These are phyloP conservation scores for Rubroshorea leprosula DNA, from an alignment of 345 rosid genomes.

Conservation along the genomic window DNA sequence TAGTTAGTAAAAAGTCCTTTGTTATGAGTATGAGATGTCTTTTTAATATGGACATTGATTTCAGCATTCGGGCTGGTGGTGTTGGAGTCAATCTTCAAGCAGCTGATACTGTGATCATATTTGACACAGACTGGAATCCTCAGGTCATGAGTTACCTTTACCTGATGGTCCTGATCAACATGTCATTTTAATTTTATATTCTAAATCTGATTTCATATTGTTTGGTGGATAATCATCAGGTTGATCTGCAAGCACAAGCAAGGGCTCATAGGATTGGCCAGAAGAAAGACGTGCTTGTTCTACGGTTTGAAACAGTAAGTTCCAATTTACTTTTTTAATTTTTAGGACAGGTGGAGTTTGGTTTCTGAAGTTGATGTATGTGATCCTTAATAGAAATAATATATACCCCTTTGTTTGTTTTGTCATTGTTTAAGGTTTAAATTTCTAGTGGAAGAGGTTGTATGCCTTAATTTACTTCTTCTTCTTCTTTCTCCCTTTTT, in stretches of 20 bases:
- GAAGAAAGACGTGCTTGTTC: constrained; percentile 95
- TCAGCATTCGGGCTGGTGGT: constrained; percentile 95
- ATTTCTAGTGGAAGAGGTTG: background rate
- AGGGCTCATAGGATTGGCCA: constrained; percentile 97
- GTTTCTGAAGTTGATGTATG: too few relatives aligned
- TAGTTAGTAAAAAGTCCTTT: too few relatives aligned
- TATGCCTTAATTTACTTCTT: background rate
- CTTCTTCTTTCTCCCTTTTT: background rate
- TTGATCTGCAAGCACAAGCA: constrained; percentile 97
- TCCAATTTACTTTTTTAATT: background rate
- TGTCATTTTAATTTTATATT: background rate
- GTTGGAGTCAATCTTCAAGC: constrained; percentile 98
- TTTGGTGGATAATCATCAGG: constrained; percentile 40
- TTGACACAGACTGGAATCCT: constrained; percentile 97
- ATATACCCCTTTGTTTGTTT: too few relatives aligned
- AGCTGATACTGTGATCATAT: constrained; percentile 90
- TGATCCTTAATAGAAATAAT: too few relatives aligned
- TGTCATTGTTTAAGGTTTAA: too few relatives aligned
- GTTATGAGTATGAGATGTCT: too few relatives aligned
- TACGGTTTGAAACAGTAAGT: constrained; percentile 87
- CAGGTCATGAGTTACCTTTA: constrained; percentile 41
- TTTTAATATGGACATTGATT: constrained; percentile 4
- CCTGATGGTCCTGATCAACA: constrained; percentile 15
- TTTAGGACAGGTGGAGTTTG: too few relatives aligned
- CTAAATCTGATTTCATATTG: constrained; percentile 1